Conservation (phyloP, 2,329 filamentous ascomycete species). For the Colletotrichum karsti region DNA sequence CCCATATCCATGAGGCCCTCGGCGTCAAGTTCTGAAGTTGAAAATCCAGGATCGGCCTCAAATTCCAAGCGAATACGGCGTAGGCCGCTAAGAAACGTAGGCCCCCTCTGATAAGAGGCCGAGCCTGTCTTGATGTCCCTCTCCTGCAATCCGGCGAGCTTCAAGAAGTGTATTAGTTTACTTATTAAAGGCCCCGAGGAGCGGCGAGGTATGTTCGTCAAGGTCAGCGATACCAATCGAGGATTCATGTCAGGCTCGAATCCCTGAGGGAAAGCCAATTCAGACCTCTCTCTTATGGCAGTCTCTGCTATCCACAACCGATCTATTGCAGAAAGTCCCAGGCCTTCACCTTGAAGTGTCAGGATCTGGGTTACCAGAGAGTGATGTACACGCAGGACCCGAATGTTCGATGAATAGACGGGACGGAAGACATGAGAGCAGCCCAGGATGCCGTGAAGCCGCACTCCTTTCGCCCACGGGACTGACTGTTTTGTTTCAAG, state of each 20-base stretch:
- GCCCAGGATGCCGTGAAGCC: slow-evolving; percentile 53
- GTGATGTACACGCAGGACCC: slow-evolving; percentile 64
- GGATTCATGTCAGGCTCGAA: slow-evolving; percentile 66
- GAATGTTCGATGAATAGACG: slow-evolving; percentile 61
- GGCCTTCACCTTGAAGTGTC: slow-evolving; percentile 47
- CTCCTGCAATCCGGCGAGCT: slow-evolving; percentile 58
- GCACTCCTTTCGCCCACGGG: slow-evolving; percentile 40
- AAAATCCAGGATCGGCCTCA: slow-evolving; percentile 48
- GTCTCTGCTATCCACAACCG: slow-evolving; percentile 55
- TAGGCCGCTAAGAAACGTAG: slow-evolving; percentile 58
- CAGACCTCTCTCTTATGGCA: slow-evolving; percentile 49
- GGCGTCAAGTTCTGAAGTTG: slow-evolving; percentile 46
- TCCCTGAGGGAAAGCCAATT: slow-evolving; percentile 54
- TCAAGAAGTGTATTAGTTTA: slow-evolving; percentile 58
- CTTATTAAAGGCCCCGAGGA: slow-evolving; percentile 59
- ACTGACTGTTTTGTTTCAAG: slow-evolving; percentile 9
- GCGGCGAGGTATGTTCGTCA: slow-evolving; percentile 63
- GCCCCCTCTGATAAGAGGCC: slow-evolving; percentile 41
- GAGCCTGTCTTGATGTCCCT: slow-evolving; percentile 44
- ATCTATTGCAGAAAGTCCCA: slow-evolving; percentile 45
- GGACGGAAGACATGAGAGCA: slow-evolving; percentile 59
- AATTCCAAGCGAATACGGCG: slow-evolving; percentile 64
- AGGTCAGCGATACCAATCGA: slow-evolving; percentile 58
- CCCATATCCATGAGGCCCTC: slow-evolving; percentile 49
- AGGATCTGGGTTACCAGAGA: slow-evolving; percentile 66